Conservation (phyloP, 352 stramenopile genomes). For the Pythium periplocum region DNA sequence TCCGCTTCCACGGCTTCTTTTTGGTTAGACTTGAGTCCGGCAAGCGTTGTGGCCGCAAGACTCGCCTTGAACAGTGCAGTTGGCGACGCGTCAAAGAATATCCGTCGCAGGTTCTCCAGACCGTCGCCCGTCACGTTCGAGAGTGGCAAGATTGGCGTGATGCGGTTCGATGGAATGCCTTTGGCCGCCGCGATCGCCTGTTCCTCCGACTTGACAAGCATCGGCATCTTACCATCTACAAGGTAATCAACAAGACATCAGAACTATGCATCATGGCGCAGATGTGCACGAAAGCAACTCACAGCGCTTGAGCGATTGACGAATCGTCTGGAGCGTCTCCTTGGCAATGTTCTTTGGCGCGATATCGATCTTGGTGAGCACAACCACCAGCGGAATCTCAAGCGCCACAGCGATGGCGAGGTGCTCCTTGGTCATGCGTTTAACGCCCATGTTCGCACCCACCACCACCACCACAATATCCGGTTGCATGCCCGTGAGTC, state of each 20-base stretch:
- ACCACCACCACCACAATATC: conserved; percentile 95
- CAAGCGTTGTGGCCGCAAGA: conserved; percentile 50
- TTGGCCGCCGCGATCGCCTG: conserved; percentile 86
- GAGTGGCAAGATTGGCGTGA: conserved; percentile 96
- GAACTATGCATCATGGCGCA: not conserved
- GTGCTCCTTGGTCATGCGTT: conserved; percentile 93
- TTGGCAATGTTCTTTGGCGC: conserved; percentile 90
- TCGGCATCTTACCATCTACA: conserved; percentile 89
- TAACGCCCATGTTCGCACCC: conserved; percentile 93
- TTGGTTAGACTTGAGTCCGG: conserved; percentile 56
- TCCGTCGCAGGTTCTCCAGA: conserved; percentile 65
- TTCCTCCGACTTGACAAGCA: conserved; percentile 87
- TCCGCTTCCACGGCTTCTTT: conserved; percentile 22
- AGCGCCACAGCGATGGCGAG: conserved; percentile 90
- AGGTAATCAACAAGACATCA: not conserved
- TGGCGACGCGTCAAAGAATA: conserved; percentile 66
- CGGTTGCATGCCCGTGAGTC: conserved; percentile 95
- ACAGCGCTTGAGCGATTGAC: conserved; percentile 82
- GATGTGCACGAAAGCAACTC: conserved; percentile 10
- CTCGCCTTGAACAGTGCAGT: conserved; percentile 67
- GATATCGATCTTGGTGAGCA: conserved; percentile 94
- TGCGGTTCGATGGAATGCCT: conserved; percentile 84
- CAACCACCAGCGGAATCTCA: conserved; percentile 91
- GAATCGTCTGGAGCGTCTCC: conserved; percentile 87
- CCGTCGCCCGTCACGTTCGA: conserved; percentile 98